These are phyloP conservation scores for Kwoniella mangroviensis DNA, from an alignment of 768 basidiomycete species.

Conservation along the genomic window DNA sequence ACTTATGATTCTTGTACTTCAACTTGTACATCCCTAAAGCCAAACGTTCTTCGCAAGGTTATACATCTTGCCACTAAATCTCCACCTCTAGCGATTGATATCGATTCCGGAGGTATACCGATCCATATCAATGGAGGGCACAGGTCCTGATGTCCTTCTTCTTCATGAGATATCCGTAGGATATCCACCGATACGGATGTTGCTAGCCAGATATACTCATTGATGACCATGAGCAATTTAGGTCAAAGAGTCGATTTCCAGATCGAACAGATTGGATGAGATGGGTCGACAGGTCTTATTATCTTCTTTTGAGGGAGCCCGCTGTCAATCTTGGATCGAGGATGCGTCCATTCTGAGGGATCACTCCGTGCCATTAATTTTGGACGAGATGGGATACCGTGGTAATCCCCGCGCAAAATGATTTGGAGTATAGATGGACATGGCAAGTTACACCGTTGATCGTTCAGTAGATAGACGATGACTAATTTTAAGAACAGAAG, in stretches of 20 bases:
- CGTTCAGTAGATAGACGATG: neutral
- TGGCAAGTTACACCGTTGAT: neutral
- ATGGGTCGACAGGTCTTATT: neutral
- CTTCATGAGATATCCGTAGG: neutral
- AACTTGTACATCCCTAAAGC: neutral
- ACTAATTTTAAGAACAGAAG: neutral
- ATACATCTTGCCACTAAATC: neutral
- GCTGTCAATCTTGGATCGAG: neutral
- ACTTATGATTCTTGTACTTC: neutral
- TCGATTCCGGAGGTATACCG: neutral
- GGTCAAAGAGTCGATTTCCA: neutral
- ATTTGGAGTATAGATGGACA: neutral
- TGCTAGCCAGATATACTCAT: neutral
- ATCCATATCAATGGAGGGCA: neutral
- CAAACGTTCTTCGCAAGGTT: neutral
- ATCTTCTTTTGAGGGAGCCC: neutral
- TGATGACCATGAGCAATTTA: neutral
- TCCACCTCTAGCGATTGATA: neutral
- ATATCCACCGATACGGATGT: neutral
- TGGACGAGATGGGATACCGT: neutral
- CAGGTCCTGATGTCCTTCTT: neutral
- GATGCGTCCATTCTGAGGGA: neutral
- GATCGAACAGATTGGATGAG: neutral
- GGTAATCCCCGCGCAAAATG: neutral
- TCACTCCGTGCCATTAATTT: neutral